These are phyloP conservation scores for Amauroascus verrucosus DNA, from an alignment of 2,329 filamentous ascomycete species.

Conservation along the genomic window DNA sequence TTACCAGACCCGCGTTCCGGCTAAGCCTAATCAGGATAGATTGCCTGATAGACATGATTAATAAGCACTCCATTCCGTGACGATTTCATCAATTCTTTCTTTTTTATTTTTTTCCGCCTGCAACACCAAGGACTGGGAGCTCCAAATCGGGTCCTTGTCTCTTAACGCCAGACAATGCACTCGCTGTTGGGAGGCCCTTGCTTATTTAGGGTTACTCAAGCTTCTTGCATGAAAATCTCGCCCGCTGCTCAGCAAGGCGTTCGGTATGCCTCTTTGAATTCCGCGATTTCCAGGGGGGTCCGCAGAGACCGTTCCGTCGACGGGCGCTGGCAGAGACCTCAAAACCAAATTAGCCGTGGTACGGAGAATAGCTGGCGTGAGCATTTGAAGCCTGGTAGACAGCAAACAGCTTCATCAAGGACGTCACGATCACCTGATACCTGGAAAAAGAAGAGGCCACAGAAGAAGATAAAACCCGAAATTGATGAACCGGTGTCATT, in stretches of 20 bases:
- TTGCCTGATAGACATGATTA: not conserved
- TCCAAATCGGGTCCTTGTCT: not conserved
- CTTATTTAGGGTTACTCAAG: not conserved
- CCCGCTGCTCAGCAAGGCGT: not conserved
- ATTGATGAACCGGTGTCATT: not conserved
- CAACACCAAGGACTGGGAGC: not conserved
- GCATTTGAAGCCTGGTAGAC: not conserved
- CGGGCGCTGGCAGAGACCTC: not conserved
- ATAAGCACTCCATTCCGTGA: not conserved
- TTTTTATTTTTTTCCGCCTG: not conserved
- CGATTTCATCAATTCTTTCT: too few relatives aligned
- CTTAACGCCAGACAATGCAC: not conserved
- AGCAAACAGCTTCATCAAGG: not conserved
- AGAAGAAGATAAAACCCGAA: not conserved
- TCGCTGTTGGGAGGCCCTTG: not conserved
- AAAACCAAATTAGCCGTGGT: not conserved
- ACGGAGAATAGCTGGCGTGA: not conserved
- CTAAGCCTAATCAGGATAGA: not conserved
- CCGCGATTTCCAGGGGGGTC: slow-evolving; percentile 59
- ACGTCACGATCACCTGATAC: not conserved
- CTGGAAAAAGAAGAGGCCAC: not conserved
- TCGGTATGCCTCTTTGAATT: slow-evolving; percentile 50
- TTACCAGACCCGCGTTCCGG: too few relatives aligned
- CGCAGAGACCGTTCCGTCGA: slow-evolving; percentile 30
- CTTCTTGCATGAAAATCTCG: not conserved